Conservation (phyloP, 75 land plant genomes). For the Picea glauca region DNA sequence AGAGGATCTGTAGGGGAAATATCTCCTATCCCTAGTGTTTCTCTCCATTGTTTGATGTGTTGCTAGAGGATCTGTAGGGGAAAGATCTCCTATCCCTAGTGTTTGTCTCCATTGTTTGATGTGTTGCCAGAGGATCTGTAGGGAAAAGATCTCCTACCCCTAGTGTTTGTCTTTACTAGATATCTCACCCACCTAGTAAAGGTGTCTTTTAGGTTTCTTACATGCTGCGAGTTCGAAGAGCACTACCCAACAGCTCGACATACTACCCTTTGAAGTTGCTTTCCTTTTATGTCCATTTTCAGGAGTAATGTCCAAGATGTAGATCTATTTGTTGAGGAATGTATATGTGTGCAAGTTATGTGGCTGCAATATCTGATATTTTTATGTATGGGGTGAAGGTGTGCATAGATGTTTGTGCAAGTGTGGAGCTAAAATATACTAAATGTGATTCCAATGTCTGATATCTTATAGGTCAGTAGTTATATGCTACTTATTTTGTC, state of each 20-base stretch:
- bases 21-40: no score
- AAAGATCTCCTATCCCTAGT: conserved; percentile 12
- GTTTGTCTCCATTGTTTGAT: conserved; percentile 18
- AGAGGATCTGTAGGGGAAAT: no score
- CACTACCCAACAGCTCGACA: conserved; percentile 66
- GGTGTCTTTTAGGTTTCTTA: conserved; percentile 42
- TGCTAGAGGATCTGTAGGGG: conserved; percentile 54
- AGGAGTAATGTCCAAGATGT: conserved; percentile 16
- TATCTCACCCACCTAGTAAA: conserved; percentile 68
- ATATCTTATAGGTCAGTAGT: no score
- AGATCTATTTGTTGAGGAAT: no score
- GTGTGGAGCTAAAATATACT: no score
- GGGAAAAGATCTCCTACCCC: conserved; percentile 75
- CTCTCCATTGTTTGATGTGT: no score
- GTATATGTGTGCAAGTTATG: no score
- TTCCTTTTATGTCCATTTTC: conserved; percentile 31
- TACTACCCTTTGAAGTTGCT: conserved; percentile 55
- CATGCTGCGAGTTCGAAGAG: conserved; percentile 65
- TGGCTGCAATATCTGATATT: no score
- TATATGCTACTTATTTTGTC: no score
- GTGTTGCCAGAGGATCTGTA: conserved; percentile 32
- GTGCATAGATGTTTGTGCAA: no score
- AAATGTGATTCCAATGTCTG: no score
- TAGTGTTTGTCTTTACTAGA: conserved; percentile 45
- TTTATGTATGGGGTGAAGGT: no score